phyloP scores from a whole-genome alignment of 2,329 filamentous ascomycete species.

The Fusarium torreyae region DNA sequence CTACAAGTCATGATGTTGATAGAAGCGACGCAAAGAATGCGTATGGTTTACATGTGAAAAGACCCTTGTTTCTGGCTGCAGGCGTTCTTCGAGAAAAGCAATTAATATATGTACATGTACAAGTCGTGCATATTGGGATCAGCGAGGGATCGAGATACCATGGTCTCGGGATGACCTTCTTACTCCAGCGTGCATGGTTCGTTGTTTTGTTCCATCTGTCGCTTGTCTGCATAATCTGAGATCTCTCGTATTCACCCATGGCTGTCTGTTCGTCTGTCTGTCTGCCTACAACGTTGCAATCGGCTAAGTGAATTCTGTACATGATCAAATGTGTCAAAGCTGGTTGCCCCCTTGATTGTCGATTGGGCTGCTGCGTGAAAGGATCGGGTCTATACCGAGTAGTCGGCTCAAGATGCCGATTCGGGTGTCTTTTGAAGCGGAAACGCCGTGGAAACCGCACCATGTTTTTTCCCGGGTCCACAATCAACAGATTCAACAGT shows the following conservation, averaged over 20 bases:
- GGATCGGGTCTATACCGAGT: slow-evolving; percentile 17
- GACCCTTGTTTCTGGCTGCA: not conserved
- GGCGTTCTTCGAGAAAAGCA: not conserved
- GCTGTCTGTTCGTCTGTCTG: no score
- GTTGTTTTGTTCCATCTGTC: not conserved
- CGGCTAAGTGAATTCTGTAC: slow-evolving; percentile 14
- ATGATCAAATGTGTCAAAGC: not conserved
- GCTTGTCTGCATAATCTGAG: not conserved
- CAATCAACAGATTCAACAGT: slow-evolving; percentile 2
- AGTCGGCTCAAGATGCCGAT: slow-evolving; percentile 24
- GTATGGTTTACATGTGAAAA: not conserved
- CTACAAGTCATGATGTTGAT: not conserved
- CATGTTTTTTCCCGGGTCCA: slow-evolving; percentile 18
- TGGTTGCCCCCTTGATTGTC: not conserved
- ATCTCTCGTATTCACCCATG: not conserved
- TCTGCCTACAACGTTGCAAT: slow-evolving; percentile 6
- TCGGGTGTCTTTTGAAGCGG: slow-evolving; percentile 9
- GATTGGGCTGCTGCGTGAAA: slow-evolving; percentile 5
- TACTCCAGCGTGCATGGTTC: not conserved
- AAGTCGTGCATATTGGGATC: not conserved
- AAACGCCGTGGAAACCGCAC: slow-evolving; percentile 17
- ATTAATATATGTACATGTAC: not conserved
- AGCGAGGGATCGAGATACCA: not conserved
- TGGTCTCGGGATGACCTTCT: not conserved
- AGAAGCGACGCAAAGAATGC: not conserved